Base-by-base conservation (phyloP, 106 monocot genomes). In the Posidonia australis region DNA sequence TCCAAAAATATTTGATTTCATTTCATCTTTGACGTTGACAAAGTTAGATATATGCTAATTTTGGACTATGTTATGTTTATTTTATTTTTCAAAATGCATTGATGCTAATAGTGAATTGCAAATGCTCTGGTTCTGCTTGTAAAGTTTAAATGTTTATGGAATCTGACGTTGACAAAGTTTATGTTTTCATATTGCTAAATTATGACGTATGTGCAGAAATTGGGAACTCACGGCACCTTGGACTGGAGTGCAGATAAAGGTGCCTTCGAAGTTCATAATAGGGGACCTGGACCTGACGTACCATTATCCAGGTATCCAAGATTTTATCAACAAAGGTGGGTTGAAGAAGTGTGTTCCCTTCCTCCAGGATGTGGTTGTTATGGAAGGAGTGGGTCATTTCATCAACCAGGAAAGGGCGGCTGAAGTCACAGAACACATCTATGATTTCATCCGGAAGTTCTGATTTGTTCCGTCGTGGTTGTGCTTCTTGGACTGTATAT, bases 281-380 rank as follows among this genome's bases (percentile, higher is more conserved):
- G 72, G 65, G 16, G 72, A 73, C 18, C 45, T 48, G 6, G 65
- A 73, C 57, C 27, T 73, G 55, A 58, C 65, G n/a, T 73, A 72
- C 56, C 64, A 72, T 32, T 57, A 12, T 46, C 72, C 46, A 14
- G 72, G 64, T 19, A 21, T 58, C 55, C 72, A 65, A 26, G 30
- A 73, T 20, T 73, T 28, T 28, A 58, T 72, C 10, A 26, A 65
- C 46, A 64, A 65, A 30, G 65, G 72, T 19, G 72, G 72, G 24
- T 46, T 73, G 19, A 72, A 57, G 30, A 64, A 63, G 28, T 9
- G 23, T 31, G 56, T 65, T 28, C 72, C 72, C 0, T 46, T 73
- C n/a, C 72, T 73, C 27, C 45, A 57, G 19, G 65, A 73, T 18
- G 54, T 65, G 27, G 65, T 73, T 44, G 72, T 73, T 12, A 57